Conservation (phyloP, 2,329 filamentous ascomycete species). For the Claviceps maximensis region DNA sequence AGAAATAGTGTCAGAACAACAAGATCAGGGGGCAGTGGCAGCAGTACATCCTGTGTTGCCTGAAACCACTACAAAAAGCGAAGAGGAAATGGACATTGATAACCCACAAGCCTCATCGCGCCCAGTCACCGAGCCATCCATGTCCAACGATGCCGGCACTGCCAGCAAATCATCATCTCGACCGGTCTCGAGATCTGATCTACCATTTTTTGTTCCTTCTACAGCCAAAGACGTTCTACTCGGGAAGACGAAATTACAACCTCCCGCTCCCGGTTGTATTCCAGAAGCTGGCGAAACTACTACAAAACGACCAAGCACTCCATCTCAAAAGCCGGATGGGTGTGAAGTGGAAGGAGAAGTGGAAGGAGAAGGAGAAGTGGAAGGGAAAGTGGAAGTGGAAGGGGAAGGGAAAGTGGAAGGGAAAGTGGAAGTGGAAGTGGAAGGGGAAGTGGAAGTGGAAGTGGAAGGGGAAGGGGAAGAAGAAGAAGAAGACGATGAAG, state of each 20-base stretch:
- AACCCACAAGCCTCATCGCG: constrained; percentile 4
- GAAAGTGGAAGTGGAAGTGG: neutral
- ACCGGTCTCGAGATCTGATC: constrained; percentile 2
- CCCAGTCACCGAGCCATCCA: neutral
- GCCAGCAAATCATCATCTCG: constrained; percentile 1
- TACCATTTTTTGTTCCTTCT: neutral
- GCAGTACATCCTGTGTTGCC: neutral
- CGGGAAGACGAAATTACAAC: neutral
- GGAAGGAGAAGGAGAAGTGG: neutral
- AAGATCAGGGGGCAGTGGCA: constrained; percentile 1
- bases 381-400: neutral
- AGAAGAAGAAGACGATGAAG: neutral
- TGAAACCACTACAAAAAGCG: constrained; percentile 19
- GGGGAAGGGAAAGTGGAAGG: neutral
- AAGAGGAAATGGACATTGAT: constrained; percentile 31
- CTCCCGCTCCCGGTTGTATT: neutral
- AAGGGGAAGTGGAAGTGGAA: neutral
- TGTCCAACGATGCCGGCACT: neutral
- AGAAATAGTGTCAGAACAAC: constrained; percentile 2
- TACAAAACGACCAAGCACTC: constrained; percentile 29
- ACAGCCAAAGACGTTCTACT: neutral
- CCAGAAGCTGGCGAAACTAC: constrained; percentile 17
- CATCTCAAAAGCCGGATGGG: constrained; percentile 31
- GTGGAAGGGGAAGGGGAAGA: neutral
- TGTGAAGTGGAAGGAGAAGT: neutral